These are phyloP conservation scores for Paramecium sexaurelia DNA, from an alignment of 73 alveolate species.

Conservation along the genomic window DNA sequence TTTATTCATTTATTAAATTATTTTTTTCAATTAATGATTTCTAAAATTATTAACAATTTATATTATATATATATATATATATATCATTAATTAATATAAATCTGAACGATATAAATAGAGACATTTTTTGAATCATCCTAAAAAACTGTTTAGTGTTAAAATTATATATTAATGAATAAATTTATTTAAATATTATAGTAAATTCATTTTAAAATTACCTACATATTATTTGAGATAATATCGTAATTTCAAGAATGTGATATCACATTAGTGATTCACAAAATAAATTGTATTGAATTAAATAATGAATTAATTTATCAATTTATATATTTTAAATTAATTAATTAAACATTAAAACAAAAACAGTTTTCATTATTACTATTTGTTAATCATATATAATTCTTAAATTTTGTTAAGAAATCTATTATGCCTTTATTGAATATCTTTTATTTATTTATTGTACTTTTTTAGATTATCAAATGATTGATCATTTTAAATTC, in stretches of 20 bases:
- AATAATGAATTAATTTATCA: background rate
- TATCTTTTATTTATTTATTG: slow-evolving; percentile 9
- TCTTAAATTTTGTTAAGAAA: background rate
- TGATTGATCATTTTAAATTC: background rate
- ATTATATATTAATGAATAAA: background rate
- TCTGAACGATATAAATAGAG: background rate
- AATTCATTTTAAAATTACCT: too few relatives aligned
- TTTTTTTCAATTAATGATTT: background rate
- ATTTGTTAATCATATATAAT: background rate
- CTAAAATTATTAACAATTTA: background rate
- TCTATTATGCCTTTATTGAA: background rate
- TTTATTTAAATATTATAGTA: background rate
- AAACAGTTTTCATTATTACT: background rate
- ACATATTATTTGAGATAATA: too few relatives aligned
- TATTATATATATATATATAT: background rate
- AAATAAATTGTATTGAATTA: background rate
- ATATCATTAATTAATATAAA: background rate
- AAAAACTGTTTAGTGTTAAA: background rate
- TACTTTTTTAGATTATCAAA: background rate
- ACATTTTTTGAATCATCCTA: background rate
- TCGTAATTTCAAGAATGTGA: too few relatives aligned
- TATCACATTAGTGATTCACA: background rate
- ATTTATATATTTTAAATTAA: background rate
- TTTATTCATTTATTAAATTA: background rate
- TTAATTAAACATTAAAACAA: background rate